phyloP scores from a whole-genome alignment of 1,139 yeast species.

The Ogataea hybrid region DNA sequence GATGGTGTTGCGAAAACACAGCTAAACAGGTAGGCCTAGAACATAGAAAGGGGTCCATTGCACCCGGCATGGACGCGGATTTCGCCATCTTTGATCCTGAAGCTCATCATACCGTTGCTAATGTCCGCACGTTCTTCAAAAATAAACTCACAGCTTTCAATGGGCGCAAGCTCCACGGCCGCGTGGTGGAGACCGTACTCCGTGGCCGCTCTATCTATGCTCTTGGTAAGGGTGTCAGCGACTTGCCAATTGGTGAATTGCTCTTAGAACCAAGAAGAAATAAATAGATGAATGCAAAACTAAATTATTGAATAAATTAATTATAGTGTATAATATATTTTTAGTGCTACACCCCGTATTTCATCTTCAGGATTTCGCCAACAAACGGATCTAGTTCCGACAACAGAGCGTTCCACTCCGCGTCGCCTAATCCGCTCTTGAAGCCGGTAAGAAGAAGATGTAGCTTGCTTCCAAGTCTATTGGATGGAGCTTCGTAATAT shows the following conservation, averaged over 20 bases:
- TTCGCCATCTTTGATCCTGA: slow-evolving; percentile 75
- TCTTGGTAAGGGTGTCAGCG: slow-evolving; percentile 53
- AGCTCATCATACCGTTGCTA: slow-evolving; percentile 51
- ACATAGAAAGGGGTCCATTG: slow-evolving; percentile 69
- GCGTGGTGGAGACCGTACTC: slow-evolving; percentile 73
- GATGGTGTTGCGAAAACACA: slow-evolving; percentile 81
- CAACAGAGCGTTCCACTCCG: slow-evolving; percentile 29
- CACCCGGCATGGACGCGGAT: slow-evolving; percentile 82
- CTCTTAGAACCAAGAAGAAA: slow-evolving; percentile 53
- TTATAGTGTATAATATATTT: neutral
- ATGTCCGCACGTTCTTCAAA: slow-evolving; percentile 65
- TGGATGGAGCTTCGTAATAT: slow-evolving; percentile 52
- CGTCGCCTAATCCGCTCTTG: slow-evolving; percentile 47
- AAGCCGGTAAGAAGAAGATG: slow-evolving; percentile 46
- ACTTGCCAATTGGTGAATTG: slow-evolving; percentile 54
- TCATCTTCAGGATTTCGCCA: slow-evolving; percentile 23
- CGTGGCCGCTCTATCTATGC: slow-evolving; percentile 72
- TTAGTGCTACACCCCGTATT: slow-evolving; percentile 25
- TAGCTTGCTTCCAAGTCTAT: slow-evolving; percentile 43
- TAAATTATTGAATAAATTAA: neutral
- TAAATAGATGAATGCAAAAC: slow-evolving; percentile 4
- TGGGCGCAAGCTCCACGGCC: slow-evolving; percentile 66
- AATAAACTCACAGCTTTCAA: slow-evolving; percentile 86
- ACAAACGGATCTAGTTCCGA: slow-evolving; percentile 21
- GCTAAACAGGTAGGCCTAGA: slow-evolving; percentile 81